These are phyloP conservation scores for Cucurbita maxima DNA, from an alignment of 306 rosid genomes.

Conservation along the genomic window DNA sequence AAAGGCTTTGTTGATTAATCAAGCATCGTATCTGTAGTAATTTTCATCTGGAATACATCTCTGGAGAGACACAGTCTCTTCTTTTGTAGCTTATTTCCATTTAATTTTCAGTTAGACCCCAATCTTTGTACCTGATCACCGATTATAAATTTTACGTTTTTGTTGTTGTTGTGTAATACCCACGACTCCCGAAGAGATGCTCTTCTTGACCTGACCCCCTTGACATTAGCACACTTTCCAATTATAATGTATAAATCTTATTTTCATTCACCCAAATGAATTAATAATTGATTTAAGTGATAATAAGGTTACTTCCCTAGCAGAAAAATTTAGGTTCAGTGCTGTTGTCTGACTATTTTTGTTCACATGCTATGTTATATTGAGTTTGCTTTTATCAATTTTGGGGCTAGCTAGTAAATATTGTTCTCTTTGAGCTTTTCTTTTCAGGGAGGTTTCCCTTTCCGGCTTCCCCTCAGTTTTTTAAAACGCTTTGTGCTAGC, in stretches of 20 bases:
- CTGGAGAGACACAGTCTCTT: constrained; percentile 31
- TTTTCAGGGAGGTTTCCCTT: too few relatives aligned
- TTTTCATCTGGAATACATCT: constrained; percentile 33
- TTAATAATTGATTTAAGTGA: not conserved
- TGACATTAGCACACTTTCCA: not conserved
- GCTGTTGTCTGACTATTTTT: not conserved
- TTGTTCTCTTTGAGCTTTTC: too few relatives aligned
- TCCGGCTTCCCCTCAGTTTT: too few relatives aligned
- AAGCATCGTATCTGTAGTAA: constrained; percentile 38
- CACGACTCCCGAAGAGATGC: not conserved
- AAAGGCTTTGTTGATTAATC: constrained; percentile 32
- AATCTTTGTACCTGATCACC: constrained; percentile 44
- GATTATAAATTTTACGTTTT: constrained; percentile 16
- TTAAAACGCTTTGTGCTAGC: too few relatives aligned
- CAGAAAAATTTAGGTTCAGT: not conserved
- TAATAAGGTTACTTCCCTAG: not conserved
- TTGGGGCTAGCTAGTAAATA: too few relatives aligned
- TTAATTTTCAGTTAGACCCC: constrained; percentile 27
- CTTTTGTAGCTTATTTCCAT: constrained; percentile 31
- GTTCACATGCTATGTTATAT: not conserved
- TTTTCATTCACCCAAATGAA: not conserved
- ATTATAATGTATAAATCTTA: not conserved
- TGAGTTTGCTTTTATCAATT: too few relatives aligned
- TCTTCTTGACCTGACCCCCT: not conserved
- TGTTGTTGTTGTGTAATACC: constrained; percentile 8